phyloP scores from a whole-genome alignment of 371 early-diverging fungal genomes.

The Mucor irregularis region DNA sequence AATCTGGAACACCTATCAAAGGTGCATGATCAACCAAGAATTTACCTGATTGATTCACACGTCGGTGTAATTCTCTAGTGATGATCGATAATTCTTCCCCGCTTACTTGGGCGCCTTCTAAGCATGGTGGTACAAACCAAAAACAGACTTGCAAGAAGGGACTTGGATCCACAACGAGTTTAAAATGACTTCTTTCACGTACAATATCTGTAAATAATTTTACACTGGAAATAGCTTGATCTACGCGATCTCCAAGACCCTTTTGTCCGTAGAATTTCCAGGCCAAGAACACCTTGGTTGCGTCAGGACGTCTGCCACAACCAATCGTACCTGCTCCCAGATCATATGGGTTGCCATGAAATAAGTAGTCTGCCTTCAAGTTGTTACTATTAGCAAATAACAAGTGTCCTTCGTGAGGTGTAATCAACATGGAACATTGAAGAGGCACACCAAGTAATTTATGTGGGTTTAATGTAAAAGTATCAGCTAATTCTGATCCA shows the following conservation, averaged over 20 bases:
- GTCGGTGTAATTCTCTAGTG: slow-evolving; percentile 55
- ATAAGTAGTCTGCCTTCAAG: slow-evolving; percentile 73
- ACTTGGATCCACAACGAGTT: slow-evolving; percentile 37
- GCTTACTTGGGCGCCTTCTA: slow-evolving; percentile 18
- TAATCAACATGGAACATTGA: slow-evolving; percentile 80
- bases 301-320: slow-evolving; percentile 86
- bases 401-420: slow-evolving; percentile 49
- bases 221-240: slow-evolving; percentile 49
- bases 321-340: slow-evolving; percentile 84
- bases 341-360: slow-evolving; percentile 73
- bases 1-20: slow-evolving; percentile 46
- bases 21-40: slow-evolving; percentile 73
- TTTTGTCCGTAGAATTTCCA: slow-evolving; percentile 79
- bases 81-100: slow-evolving; percentile 42
- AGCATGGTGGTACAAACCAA: slow-evolving; percentile 59
- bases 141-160: slow-evolving; percentile 67
- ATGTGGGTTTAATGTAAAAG: slow-evolving; percentile 84
- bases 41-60: slow-evolving; percentile 52
- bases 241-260: slow-evolving; percentile 54
- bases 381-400: slow-evolving; percentile 62
- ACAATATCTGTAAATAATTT: slow-evolving; percentile 41
- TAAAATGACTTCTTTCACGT: slow-evolving; percentile 20
- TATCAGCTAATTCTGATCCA: slow-evolving; percentile 64
- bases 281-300: slow-evolving; percentile 78
- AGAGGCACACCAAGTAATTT: slow-evolving; percentile 84